These are phyloP conservation scores for Ceratocystis huliohia DNA, from an alignment of 2,329 filamentous ascomycete species.

Conservation along the genomic window DNA sequence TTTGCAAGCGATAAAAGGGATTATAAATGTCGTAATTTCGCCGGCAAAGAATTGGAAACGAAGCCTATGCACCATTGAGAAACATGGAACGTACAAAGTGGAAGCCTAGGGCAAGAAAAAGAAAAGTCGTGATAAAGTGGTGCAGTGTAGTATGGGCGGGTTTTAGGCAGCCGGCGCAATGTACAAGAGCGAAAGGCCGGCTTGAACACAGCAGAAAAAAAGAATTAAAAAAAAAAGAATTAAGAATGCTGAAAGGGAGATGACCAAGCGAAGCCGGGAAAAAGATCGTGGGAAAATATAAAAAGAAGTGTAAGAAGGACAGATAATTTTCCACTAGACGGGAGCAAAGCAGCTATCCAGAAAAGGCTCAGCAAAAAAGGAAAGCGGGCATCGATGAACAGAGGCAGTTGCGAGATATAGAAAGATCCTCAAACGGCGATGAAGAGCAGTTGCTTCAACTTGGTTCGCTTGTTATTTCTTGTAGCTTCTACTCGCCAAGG, in stretches of 20 bases:
- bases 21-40: too few species aligned
- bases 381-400: background rate
- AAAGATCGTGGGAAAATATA: slow-evolving; percentile 4
- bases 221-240: background rate
- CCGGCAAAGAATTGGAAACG: too few species aligned
- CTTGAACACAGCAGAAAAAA: background rate
- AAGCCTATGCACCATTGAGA: too few species aligned
- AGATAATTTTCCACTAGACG: background rate
- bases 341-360: background rate
- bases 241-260: background rate
- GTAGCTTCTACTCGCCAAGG: background rate
- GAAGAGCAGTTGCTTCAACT: slow-evolving; percentile 12
- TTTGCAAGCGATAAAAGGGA: too few species aligned
- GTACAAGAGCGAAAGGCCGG: background rate
- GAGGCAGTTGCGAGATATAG: slow-evolving; percentile 10
- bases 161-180: background rate
- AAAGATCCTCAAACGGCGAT: slow-evolving; percentile 14
- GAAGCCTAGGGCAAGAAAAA: background rate
- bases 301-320: slow-evolving; percentile 12
- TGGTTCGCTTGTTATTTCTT: background rate
- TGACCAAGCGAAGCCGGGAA: background rate
- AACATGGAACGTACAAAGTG: background rate
- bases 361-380: background rate
- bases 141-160: background rate
- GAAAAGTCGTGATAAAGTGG: slow-evolving; percentile 4